Conservation (phyloP, 2,329 filamentous ascomycete species). For the Botrytis byssoidea region DNA sequence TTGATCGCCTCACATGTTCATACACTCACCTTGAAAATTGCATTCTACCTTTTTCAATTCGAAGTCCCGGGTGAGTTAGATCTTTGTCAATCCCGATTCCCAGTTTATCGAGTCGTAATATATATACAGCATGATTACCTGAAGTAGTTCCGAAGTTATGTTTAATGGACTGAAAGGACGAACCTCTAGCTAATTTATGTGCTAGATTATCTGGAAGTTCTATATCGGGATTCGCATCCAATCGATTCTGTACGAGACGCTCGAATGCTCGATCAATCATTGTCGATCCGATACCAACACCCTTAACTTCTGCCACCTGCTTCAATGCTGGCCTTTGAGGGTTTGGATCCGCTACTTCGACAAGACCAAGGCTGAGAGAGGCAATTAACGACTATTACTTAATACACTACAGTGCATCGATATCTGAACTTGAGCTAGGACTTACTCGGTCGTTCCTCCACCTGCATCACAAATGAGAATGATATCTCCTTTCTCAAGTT, state of each 20-base stretch:
- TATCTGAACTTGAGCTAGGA: too few relatives aligned
- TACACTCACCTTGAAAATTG: not conserved
- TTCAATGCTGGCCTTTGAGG: slow-evolving; percentile 36
- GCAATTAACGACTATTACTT: not conserved
- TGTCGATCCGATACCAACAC: slow-evolving; percentile 47
- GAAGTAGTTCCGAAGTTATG: slow-evolving; percentile 47
- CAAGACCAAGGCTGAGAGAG: slow-evolving; percentile 38
- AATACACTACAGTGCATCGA: not conserved
- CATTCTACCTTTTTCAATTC: slow-evolving; percentile 5
- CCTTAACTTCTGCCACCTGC: slow-evolving; percentile 44
- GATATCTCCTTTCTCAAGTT: slow-evolving; percentile 38
- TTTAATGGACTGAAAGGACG: slow-evolving; percentile 43
- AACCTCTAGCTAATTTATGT: slow-evolving; percentile 41
- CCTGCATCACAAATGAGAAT: slow-evolving; percentile 52
- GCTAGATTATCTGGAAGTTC: slow-evolving; percentile 43
- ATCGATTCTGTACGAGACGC: slow-evolving; percentile 42
- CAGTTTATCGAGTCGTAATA: slow-evolving; percentile 39
- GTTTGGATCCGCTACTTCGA: slow-evolving; percentile 42
- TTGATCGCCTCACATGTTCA: not conserved
- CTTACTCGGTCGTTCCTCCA: slow-evolving; percentile 44
- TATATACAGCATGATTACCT: slow-evolving; percentile 44
- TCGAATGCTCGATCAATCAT: slow-evolving; percentile 47
- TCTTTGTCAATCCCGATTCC: slow-evolving; percentile 6
- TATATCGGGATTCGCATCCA: slow-evolving; percentile 39
- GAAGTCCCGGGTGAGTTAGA: not conserved